Evolutionary conservation across 2,329 filamentous ascomycete genomes (phyloP), one percentile per base, ranked within the genome.

Genomic region (Aureobasidium melanogenum): DNA sequence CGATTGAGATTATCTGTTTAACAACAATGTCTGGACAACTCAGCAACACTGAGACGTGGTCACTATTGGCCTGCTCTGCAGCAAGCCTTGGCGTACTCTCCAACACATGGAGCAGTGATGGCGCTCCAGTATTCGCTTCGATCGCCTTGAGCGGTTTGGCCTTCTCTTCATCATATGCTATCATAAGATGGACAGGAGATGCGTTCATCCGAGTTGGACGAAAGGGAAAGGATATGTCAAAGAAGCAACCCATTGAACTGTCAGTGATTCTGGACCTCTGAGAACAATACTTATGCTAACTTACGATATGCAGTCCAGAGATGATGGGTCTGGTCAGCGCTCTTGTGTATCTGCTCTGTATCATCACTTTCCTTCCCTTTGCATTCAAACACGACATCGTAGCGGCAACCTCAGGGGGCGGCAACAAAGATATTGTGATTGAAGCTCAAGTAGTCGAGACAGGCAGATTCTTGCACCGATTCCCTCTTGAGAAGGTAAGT

Each of bases 331-430:
- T 91, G 62, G 84, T 99, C 28, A 95, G 90, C 71, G 94, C 93
- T 9, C 84, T 94, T 66, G 91, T 97, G 28, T 97, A 97, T 75
- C 82, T 99, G 46, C 81, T 99, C 66, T 83, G 86, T 54, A 82
- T 97, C 66, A 95, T 97, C 67, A 78, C 91, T 64, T 99, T 99
- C 73, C 91, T 97, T 62, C 94, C 94, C 0, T 96, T 97, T 75
- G 89, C 92, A 1, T 97, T 99, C 74, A 97, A 97, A 80, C 96
- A 97, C 76, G 93, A 97, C 72, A 95, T 99, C 66, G 92, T 97
- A 28, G 89, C 91, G 17, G 91, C 92, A 41, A 97, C 94, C 22
- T 96, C 91, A 66, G 94, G 92, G 65, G 92, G 91, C 65, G 92
- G 92, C 52, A 97, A 97, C 74, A 82, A 89, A 65, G 93, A 97